Evolutionary conservation across 2,329 filamentous ascomycete species (phyloP).

Genomic region (Aspergillus tamarii): DNA sequence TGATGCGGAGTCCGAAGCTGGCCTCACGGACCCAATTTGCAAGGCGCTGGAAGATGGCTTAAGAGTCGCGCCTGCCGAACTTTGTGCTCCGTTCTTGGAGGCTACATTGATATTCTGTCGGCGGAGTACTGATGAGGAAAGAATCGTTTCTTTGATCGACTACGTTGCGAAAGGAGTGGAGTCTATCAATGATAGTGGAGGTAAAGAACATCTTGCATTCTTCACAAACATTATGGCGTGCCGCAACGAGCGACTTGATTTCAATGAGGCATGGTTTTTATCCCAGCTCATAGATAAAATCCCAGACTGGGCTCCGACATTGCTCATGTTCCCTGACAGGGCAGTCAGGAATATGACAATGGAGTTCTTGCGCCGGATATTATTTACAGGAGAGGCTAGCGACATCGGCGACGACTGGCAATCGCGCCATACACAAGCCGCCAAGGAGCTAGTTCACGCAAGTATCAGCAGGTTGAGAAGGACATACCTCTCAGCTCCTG

Average conservation of each 20-base stretch:
- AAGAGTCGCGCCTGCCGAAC: conserved; percentile 52
- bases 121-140: conserved; percentile 38
- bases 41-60: conserved; percentile 59
- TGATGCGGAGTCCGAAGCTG: conserved; percentile 54
- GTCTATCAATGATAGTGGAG: conserved; percentile 52
- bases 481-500: conserved; percentile 32
- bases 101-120: conserved; percentile 59
- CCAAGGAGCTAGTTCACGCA: conserved; percentile 34
- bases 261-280: conserved; percentile 39
- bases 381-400: conserved; percentile 44
- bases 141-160: conserved; percentile 43
- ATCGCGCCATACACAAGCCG: conserved; percentile 31
- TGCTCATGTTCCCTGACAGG: conserved; percentile 56
- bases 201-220: conserved; percentile 53
- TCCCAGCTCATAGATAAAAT: conserved; percentile 45
- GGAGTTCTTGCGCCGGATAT: conserved; percentile 45
- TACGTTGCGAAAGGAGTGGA: conserved; percentile 51
- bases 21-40: conserved; percentile 52
- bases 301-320: conserved; percentile 54
- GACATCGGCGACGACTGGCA: conserved; percentile 32
- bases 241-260: conserved; percentile 41
- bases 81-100: conserved; percentile 61
- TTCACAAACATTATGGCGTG: conserved; percentile 57
- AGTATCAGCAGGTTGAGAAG: conserved; percentile 39
- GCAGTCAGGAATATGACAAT: conserved; percentile 50